Evolutionary conservation across 495 filamentous ascomycete species (phyloP), one percentile per base, ranked within the genome.

Genomic region (Sporormia fimetaria): DNA sequence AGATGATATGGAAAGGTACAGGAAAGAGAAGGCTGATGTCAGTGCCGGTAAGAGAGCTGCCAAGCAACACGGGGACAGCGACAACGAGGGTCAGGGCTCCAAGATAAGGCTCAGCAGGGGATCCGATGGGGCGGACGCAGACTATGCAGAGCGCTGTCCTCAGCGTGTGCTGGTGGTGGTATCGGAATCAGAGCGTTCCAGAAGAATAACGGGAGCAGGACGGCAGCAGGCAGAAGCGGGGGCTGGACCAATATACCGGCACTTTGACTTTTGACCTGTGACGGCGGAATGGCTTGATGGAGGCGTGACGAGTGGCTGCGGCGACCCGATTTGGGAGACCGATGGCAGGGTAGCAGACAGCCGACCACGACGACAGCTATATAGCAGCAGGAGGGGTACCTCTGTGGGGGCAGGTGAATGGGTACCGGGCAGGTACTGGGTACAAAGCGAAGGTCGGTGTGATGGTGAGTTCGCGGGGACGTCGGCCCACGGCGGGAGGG

Each of bases 1-100:
- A 25, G 25, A 37, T 21, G 30, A 40, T 20, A 37, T 37, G 15
- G 40, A 40, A 25, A 42, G 44, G 43, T 32, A 33, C 38, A 43
- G 46, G 33, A 50, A 37, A 51, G 41, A 34, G 30, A 38, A 27
- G 37, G 53, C 49, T 48, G 51, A 54, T 48, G 49, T 39, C 49
- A 56, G 49, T 38, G 43, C 21, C 34, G 40, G 41, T 22, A 32
- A 15, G 34, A 41, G n/a, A n/a, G n/a, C n/a, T n/a, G 44, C 47
- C 34, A 52, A 43, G 47, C 18, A 43, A 42, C 18, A 42, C 31
- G 47, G 42, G 42, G 42, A 23, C 31, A 42, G 46, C 10, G 28
- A 50, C 29, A 42, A 39, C 32, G 46, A 35, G 31, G 24, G 51
- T 42, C 21, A 35, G 34, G 42, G 47, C 34, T 44, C 47, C 51